Evolutionary conservation across 1,139 yeast species (phyloP).

Genomic region (Blastobotrys petasosporus): DNA sequence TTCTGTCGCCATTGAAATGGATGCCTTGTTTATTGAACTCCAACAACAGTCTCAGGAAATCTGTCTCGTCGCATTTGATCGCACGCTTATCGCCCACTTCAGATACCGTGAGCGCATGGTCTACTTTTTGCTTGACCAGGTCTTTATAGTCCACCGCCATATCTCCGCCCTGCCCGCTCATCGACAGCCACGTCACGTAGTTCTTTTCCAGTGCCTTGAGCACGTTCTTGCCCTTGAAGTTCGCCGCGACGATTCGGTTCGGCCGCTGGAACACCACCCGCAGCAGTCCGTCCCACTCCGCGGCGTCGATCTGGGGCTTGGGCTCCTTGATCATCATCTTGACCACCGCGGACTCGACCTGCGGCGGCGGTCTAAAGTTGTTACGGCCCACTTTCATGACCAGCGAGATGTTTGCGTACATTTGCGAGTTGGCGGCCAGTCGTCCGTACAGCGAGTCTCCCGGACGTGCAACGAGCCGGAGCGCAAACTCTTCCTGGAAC

Average conservation of each 20-base stretch:
- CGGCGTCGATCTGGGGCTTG: conserved; percentile 83
- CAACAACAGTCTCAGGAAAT: conserved; percentile 75
- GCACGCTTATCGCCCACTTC: conserved; percentile 83
- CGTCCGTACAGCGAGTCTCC: conserved; percentile 92
- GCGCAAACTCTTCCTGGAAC: conserved; percentile 97
- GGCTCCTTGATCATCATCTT: conserved; percentile 88
- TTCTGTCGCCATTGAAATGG: conserved; percentile 45
- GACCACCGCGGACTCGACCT: conserved; percentile 95
- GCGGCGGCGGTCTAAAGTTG: conserved; percentile 97
- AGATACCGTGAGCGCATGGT: conserved; percentile 59
- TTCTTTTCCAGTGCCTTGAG: conserved; percentile 80
- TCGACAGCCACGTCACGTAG: conserved; percentile 71
- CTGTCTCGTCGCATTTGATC: conserved; percentile 91
- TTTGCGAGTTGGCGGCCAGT: conserved; percentile 90
- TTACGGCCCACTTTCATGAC: conserved; percentile 97
- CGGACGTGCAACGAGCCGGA: conserved; percentile 88
- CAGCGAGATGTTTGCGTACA: conserved; percentile 99
- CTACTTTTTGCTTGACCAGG: conserved; percentile 53
- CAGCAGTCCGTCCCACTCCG: conserved; percentile 95
- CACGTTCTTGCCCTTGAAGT: conserved; percentile 81
- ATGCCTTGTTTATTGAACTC: conserved; percentile 97
- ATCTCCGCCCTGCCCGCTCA: conserved; percentile 29
- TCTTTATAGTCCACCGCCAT: conserved; percentile 40
- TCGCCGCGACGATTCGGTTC: conserved; percentile 88
- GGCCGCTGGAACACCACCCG: conserved; percentile 89